Conservation (phyloP, 768 basidiomycete species). For the Agaricus sinodeliciosus region DNA sequence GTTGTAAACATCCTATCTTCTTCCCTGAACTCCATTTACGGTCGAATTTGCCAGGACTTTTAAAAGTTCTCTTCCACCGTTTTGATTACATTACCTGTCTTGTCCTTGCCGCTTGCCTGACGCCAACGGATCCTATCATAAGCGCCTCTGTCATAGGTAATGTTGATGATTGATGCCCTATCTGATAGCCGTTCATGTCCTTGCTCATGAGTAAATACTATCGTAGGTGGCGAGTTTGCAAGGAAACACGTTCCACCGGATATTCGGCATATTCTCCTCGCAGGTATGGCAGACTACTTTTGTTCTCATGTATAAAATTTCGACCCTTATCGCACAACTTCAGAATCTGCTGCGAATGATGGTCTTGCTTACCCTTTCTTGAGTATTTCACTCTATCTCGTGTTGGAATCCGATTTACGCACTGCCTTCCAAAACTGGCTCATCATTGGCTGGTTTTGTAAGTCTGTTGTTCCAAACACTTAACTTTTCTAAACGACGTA, state of each 20-base stretch:
- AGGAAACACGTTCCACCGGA: conserved; percentile 63
- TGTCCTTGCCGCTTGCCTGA: conserved; percentile 84
- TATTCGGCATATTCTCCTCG: conserved; percentile 74
- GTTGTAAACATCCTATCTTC: conserved; percentile 12
- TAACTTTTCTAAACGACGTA: background rate
- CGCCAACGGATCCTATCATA: conserved; percentile 93
- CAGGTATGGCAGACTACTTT: conserved; percentile 17
- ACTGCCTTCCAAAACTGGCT: conserved; percentile 82
- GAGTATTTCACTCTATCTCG: conserved; percentile 79
- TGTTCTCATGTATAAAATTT: background rate
- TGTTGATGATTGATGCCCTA: conserved; percentile 17
- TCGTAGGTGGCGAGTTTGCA: conserved; percentile 63
- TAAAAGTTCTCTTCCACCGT: conserved; percentile 66
- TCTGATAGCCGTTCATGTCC: background rate
- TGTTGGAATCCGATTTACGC: conserved; percentile 53
- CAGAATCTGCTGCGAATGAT: conserved; percentile 91
- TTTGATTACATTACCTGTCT: conserved; percentile 71
- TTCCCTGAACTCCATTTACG: background rate
- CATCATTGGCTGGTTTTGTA: conserved; percentile 45
- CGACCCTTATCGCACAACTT: background rate
- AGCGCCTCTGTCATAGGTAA: conserved; percentile 75
- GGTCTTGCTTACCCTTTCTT: conserved; percentile 94
- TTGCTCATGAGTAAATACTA: background rate
- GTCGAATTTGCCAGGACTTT: conserved; percentile 38
- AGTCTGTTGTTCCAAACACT: background rate